A percentile compares a stretch with the other conserved stretches of the same genome.
Evolutionary conservation across 345 rosid genomes (phyloP).

Genomic region (Salix purpurea): DNA sequence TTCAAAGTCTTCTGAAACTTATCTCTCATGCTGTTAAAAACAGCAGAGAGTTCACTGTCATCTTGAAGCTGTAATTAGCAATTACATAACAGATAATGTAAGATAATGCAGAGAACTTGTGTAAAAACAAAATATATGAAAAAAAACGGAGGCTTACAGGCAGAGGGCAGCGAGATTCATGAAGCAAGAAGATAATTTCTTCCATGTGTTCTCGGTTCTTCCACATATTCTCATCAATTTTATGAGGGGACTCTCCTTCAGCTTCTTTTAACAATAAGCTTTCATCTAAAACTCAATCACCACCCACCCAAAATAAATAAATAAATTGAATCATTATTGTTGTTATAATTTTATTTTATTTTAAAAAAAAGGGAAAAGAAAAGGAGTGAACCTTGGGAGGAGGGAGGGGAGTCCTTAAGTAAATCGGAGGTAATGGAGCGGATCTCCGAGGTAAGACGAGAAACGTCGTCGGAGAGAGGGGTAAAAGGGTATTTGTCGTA

Average conservation of each 20-base stretch:
- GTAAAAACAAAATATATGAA: neutral
- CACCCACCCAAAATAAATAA: neutral
- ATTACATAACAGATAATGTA: slow-evolving; percentile 1
- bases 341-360: too few species aligned
- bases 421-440: slow-evolving; percentile 54
- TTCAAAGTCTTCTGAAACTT: slow-evolving; percentile 40
- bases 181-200: slow-evolving; percentile 71
- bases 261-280: slow-evolving; percentile 53
- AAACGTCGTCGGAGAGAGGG: slow-evolving; percentile 67
- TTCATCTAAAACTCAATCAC: slow-evolving; percentile 38
- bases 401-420: slow-evolving; percentile 46
- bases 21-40: slow-evolving; percentile 34
- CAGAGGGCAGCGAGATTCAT: slow-evolving; percentile 61
- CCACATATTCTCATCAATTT: slow-evolving; percentile 97
- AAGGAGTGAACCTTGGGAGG: slow-evolving; percentile 51
- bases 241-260: slow-evolving; percentile 61
- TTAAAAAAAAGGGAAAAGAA: neutral
- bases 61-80: slow-evolving; percentile 62
- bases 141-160: slow-evolving; percentile 30
- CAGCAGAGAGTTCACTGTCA: slow-evolving; percentile 41
- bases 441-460: slow-evolving; percentile 59
- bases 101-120: neutral
- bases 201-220: slow-evolving; percentile 88
- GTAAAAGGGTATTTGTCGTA: slow-evolving; percentile 70
- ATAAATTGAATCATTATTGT: neutral